A percentile compares a stretch with the other conserved stretches of the same genome.
phyloP scores from a whole-genome alignment of 208 protist species.

The Leishmania aethiopica region DNA sequence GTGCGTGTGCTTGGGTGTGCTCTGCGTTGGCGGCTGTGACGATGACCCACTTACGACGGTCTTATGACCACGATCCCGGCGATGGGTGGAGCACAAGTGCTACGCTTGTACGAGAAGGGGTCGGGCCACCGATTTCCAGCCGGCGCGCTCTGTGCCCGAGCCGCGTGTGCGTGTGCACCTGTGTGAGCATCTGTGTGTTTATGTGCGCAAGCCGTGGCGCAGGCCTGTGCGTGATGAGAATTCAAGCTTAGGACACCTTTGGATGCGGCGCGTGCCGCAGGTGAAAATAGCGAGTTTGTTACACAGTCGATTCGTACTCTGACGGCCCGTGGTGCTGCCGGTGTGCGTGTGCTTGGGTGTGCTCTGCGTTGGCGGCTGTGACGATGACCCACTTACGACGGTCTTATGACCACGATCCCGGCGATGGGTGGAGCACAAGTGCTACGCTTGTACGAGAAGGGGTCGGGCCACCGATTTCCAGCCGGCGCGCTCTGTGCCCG shows the following conservation, averaged over 20 bases:
- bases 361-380: too few relatives aligned
- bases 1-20: too few relatives aligned
- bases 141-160: conserved; percentile 13
- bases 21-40: too few relatives aligned
- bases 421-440: too few relatives aligned
- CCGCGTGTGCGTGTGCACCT: not conserved
- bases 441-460: too few relatives aligned
- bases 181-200: too few relatives aligned
- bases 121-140: conserved; percentile 25
- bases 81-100: conserved; percentile 17
- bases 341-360: too few relatives aligned
- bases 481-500: not conserved
- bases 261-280: conserved; percentile 40
- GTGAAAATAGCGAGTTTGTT: conserved; percentile 51
- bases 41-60: too few relatives aligned
- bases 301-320: conserved; percentile 57
- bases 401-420: too few relatives aligned
- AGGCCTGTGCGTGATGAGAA: conserved; percentile 32
- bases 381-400: too few relatives aligned
- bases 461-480: too few relatives aligned
- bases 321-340: conserved; percentile 17
- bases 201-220: not conserved
- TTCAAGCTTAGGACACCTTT: conserved; percentile 66
- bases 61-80: too few relatives aligned
- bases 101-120: not conserved